Evolutionary conservation across 2,329 filamentous ascomycete genomes (phyloP).

Genomic region (Fusarium metavorans): DNA sequence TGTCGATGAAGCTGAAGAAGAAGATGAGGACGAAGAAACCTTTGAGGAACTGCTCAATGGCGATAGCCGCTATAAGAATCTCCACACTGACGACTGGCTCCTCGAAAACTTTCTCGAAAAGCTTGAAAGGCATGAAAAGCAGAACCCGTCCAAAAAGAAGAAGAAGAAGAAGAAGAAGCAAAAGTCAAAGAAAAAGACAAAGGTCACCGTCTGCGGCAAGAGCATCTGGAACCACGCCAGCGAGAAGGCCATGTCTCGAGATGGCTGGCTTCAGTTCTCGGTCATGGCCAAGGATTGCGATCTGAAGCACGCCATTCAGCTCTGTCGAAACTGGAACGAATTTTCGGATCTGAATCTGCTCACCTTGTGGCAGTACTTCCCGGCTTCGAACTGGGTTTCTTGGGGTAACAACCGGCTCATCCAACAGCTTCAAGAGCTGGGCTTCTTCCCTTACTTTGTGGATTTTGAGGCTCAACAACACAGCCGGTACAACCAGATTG

Average conservation of each 20-base stretch:
- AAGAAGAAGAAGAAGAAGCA: slow-evolving; percentile 20
- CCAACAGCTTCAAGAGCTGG: slow-evolving; percentile 43
- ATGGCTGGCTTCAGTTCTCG: slow-evolving; percentile 49
- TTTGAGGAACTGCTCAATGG: slow-evolving; percentile 34
- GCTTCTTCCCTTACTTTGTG: slow-evolving; percentile 45
- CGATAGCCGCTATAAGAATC: slow-evolving; percentile 29
- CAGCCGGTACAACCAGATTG: slow-evolving; percentile 33
- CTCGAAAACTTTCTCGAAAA: slow-evolving; percentile 13
- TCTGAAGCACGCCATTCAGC: slow-evolving; percentile 43
- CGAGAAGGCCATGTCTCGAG: slow-evolving; percentile 46
- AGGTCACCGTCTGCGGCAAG: slow-evolving; percentile 43
- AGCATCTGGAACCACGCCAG: slow-evolving; percentile 48
- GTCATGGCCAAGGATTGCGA: slow-evolving; percentile 47
- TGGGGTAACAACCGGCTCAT: slow-evolving; percentile 40
- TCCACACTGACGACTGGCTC: slow-evolving; percentile 42
- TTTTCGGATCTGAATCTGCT: slow-evolving; percentile 45
- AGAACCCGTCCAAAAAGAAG: background rate
- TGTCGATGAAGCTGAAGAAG: slow-evolving; percentile 1
- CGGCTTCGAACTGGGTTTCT: slow-evolving; percentile 43
- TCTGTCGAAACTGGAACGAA: slow-evolving; percentile 48
- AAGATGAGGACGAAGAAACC: slow-evolving; percentile 33
- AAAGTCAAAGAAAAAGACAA: slow-evolving; percentile 20
- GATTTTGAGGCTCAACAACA: slow-evolving; percentile 38
- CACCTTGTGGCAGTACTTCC: slow-evolving; percentile 44
- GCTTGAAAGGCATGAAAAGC: background rate